phyloP scores from a whole-genome alignment of 768 basidiomycete species.

The Kondoa malvinella region DNA sequence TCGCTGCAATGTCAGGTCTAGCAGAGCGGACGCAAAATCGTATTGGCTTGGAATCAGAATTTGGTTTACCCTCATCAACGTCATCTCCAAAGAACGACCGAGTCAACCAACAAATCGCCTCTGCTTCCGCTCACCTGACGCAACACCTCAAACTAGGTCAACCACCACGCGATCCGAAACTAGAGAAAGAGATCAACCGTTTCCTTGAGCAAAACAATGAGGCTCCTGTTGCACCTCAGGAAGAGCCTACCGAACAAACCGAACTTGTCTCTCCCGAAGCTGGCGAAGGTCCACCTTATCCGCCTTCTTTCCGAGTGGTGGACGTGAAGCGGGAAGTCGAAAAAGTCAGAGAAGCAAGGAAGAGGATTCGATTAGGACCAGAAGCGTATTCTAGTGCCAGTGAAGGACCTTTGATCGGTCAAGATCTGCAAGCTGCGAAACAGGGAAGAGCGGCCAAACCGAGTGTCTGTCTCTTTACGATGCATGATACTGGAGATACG shows the following conservation, averaged over 20 bases:
- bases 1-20: constrained; percentile 58
- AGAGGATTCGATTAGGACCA: constrained; percentile 78
- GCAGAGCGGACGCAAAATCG: constrained; percentile 45
- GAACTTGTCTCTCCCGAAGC: background rate
- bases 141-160: constrained; percentile 60
- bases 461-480: constrained; percentile 83
- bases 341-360: constrained; percentile 70
- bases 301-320: constrained; percentile 59
- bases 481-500: constrained; percentile 93
- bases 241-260: background rate
- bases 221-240: background rate
- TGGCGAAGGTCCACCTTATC: constrained; percentile 60
- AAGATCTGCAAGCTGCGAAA: constrained; percentile 42
- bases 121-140: constrained; percentile 14
- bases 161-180: constrained; percentile 57
- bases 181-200: constrained; percentile 63
- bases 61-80: constrained; percentile 43
- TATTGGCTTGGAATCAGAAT: constrained; percentile 41
- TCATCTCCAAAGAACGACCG: constrained; percentile 32
- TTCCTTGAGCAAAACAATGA: constrained; percentile 35
- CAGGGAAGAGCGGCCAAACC: constrained; percentile 45
- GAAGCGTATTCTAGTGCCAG: constrained; percentile 28
- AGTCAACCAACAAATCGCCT: constrained; percentile 32
- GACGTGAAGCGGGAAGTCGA: constrained; percentile 86
- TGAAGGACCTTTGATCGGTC: constrained; percentile 12